These are phyloP conservation scores for Candida succiphila DNA, from an alignment of 805 yeast species.

Conservation along the genomic window DNA sequence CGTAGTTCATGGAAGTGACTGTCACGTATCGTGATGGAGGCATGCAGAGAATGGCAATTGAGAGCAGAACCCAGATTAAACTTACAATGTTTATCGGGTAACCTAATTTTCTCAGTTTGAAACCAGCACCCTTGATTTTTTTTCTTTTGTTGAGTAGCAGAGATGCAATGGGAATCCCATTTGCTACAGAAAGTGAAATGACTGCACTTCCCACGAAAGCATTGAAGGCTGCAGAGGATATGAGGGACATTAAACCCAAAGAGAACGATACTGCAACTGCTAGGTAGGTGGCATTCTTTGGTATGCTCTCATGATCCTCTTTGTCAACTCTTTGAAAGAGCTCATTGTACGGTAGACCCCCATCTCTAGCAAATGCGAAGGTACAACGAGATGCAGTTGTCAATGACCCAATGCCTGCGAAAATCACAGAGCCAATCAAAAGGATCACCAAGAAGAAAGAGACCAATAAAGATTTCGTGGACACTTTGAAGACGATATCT, in stretches of 20 bases:
- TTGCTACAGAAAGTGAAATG: slow-evolving; percentile 61
- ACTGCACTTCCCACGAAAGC: slow-evolving; percentile 83
- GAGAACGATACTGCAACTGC: slow-evolving; percentile 53
- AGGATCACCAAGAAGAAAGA: slow-evolving; percentile 60
- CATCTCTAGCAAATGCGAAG: slow-evolving; percentile 75
- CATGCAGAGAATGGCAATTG: slow-evolving; percentile 53
- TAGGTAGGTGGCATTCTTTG: slow-evolving; percentile 57
- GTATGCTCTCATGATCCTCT: slow-evolving; percentile 46
- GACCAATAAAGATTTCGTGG: slow-evolving; percentile 59
- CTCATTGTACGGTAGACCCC: slow-evolving; percentile 59
- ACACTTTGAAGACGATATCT: slow-evolving; percentile 60
- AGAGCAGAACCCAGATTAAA: slow-evolving; percentile 47
- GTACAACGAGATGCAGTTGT: slow-evolving; percentile 81
- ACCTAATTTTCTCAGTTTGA: slow-evolving; percentile 53
- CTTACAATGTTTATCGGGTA: slow-evolving; percentile 53
- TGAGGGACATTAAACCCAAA: slow-evolving; percentile 54
- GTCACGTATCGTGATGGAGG: slow-evolving; percentile 57
- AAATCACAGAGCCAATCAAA: slow-evolving; percentile 58
- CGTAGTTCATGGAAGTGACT: slow-evolving; percentile 46
- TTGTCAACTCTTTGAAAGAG: slow-evolving; percentile 59
- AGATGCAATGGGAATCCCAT: slow-evolving; percentile 66
- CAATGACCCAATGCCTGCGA: slow-evolving; percentile 71
- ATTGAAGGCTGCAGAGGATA: slow-evolving; percentile 68
- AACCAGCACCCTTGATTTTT: slow-evolving; percentile 58
- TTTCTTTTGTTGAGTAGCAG: slow-evolving; percentile 48